A percentile compares a stretch with the other conserved stretches of the same genome.
Evolutionary conservation across 1,139 yeast species (phyloP).

Genomic region (Geotrichum australiense): DNA sequence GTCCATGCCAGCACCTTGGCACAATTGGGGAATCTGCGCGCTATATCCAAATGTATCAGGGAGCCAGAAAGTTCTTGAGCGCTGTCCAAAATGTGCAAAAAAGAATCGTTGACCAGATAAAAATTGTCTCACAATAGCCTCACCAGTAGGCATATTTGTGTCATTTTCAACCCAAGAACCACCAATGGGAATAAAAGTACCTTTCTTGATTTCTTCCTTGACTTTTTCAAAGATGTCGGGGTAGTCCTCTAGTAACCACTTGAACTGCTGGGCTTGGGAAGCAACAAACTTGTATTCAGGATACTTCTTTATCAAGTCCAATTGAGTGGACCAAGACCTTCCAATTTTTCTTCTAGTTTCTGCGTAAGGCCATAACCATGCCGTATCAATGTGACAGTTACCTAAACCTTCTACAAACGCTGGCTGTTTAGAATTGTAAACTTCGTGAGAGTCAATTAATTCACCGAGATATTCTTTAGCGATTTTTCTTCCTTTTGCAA

Average conservation of each 20-base stretch:
- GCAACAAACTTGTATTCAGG: conserved; percentile 95
- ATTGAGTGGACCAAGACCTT: conserved; percentile 92
- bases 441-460: conserved; percentile 56
- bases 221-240: conserved; percentile 66
- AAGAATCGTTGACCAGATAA: conserved; percentile 84
- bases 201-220: conserved; percentile 58
- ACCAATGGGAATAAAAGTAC: conserved; percentile 83
- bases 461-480: conserved; percentile 61
- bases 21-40: conserved; percentile 89
- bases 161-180: conserved; percentile 99
- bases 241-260: conserved; percentile 81
- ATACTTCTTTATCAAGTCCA: conserved; percentile 73
- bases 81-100: conserved; percentile 66
- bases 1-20: conserved; percentile 75
- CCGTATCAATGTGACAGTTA: conserved; percentile 95
- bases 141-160: conserved; percentile 90
- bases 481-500: conserved; percentile 57
- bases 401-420: conserved; percentile 68
- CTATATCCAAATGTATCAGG: conserved; percentile 98
- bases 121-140: conserved; percentile 81
- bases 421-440: conserved; percentile 37
- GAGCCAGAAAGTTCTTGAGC: conserved; percentile 78
- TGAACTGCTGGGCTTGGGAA: conserved; percentile 91
- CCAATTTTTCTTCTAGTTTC: conserved; percentile 89
- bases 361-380: conserved; percentile 98